Evolutionary conservation across 2,329 filamentous ascomycete genomes (phyloP).

Genomic region (Talaromyces piceae): DNA sequence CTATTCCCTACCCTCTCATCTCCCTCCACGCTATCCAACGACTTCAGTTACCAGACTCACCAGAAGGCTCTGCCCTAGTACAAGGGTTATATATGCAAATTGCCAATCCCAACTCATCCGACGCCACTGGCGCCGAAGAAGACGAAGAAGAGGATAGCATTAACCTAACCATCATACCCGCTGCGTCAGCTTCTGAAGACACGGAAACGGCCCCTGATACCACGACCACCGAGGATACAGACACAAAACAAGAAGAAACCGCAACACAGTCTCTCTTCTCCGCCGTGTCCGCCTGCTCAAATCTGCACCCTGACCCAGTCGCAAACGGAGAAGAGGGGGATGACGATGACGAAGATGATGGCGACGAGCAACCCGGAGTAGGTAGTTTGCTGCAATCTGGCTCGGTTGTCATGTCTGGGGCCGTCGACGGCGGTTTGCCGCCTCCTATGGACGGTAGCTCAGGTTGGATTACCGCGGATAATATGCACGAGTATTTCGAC

Average conservation of each 20-base stretch:
- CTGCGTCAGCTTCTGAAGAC: slow-evolving; percentile 14
- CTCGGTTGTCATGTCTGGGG: slow-evolving; percentile 28
- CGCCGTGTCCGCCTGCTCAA: slow-evolving; percentile 42
- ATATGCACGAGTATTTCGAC: slow-evolving; percentile 77
- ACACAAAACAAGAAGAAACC: slow-evolving; percentile 26
- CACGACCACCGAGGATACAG: slow-evolving; percentile 15
- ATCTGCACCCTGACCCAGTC: slow-evolving; percentile 41
- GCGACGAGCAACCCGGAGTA: slow-evolving; percentile 16
- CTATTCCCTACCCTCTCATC: slow-evolving; percentile 43
- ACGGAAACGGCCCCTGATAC: too few relatives aligned
- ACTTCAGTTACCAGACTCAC: slow-evolving; percentile 26
- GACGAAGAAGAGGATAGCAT: slow-evolving; percentile 37
- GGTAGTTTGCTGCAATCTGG: slow-evolving; percentile 30
- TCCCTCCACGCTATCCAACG: slow-evolving; percentile 43
- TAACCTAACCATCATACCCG: slow-evolving; percentile 37
- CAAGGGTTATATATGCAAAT: slow-evolving; percentile 45
- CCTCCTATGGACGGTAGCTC: slow-evolving; percentile 43
- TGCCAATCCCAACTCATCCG: slow-evolving; percentile 20
- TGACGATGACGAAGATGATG: slow-evolving; percentile 25
- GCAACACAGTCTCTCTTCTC: slow-evolving; percentile 36
- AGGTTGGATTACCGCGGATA: slow-evolving; percentile 72
- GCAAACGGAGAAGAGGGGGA: slow-evolving; percentile 27
- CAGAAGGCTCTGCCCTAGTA: slow-evolving; percentile 25
- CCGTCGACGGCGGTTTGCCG: slow-evolving; percentile 33
- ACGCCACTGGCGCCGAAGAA: slow-evolving; percentile 18